These are phyloP conservation scores for Ustilago nuda DNA, from an alignment of 1,284 basidiomycete genomes.

Conservation along the genomic window DNA sequence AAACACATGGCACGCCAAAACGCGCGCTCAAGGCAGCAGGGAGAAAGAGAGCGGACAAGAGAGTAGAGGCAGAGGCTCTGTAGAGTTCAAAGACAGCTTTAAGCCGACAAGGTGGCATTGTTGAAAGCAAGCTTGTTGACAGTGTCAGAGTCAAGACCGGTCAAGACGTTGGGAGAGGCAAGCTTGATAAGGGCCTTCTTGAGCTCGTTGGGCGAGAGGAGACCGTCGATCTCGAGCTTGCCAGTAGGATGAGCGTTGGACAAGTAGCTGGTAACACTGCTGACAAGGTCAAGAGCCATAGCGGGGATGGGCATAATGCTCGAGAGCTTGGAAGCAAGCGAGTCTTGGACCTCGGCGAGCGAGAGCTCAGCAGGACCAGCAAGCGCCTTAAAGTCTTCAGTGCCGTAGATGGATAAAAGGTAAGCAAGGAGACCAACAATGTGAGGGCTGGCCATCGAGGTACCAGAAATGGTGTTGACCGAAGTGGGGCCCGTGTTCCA, in stretches of 20 bases:
- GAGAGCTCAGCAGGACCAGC: constrained; percentile 27
- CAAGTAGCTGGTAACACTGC: constrained; percentile 56
- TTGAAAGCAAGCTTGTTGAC: constrained; percentile 67
- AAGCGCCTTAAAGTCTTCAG: constrained; percentile 57
- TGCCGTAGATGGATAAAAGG: constrained; percentile 76
- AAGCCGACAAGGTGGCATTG: constrained; percentile 63
- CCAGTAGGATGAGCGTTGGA: constrained; percentile 54
- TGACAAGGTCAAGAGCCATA: constrained; percentile 58
- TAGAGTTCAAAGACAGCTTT: not conserved
- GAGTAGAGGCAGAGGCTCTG: constrained; percentile 36
- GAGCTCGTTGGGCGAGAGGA: constrained; percentile 74
- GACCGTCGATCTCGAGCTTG: constrained; percentile 71
- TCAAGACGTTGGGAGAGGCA: constrained; percentile 74
- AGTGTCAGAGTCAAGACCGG: constrained; percentile 62
- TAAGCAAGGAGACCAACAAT: constrained; percentile 69
- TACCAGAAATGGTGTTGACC: constrained; percentile 78
- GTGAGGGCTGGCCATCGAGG: constrained; percentile 76
- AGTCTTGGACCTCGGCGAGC: constrained; percentile 37
- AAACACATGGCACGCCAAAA: constrained; percentile 43
- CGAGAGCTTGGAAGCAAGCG: constrained; percentile 64
- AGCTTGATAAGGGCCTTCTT: constrained; percentile 80
- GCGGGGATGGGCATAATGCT: constrained; percentile 57
- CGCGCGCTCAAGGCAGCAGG: constrained; percentile 14
- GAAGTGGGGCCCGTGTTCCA: constrained; percentile 71
- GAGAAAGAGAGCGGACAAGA: constrained; percentile 12